Base-by-base conservation (phyloP, 345 rosid species). In the Geranium brycei region DNA sequence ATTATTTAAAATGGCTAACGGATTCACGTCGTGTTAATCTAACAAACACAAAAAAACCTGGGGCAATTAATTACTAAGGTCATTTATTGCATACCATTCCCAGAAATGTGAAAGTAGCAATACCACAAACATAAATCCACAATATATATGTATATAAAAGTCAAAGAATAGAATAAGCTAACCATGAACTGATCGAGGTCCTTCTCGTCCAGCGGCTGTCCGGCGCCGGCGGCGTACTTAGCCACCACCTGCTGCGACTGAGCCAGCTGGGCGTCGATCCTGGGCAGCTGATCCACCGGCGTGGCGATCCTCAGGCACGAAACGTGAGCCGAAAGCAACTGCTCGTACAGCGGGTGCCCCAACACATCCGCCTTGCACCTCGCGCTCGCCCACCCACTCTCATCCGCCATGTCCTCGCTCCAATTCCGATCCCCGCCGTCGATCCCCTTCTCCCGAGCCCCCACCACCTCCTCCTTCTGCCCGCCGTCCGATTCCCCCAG, bases 181-280 rank as follows among this genome's bases (percentile, higher is more conserved):
- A 79, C 83, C 83, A 79, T 79, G 73, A 79, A 76, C 65, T 76
- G 83, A 60, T 79, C 83, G 19, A 79, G 80, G 62, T 76, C 83
- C 60, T 77, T 76, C 63, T 62, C 74, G 19, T 76, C 79, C 6
- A 62, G 62, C 16, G 66, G 66, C 4, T 64, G 83, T 12, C 76
- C 76, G 53, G 53, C 13, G 12, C 53, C 53, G 31, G 15, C 74
- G 3, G 91, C 81, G 83, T 87, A 90, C 75, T 90, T 90, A 3
- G 80, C 75, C 15, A 85, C 91, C 16, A 90, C 95, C 31, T 85
- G 78, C 74, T 85, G 97, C 23, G 97, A 87, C 85, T 90, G 89
- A 8, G 90, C 90, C 7, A 90, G 80, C 76, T 90, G 97, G 0
- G 95, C 87, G 61, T 90, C 97, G 53, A 90, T 90, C 73, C 97